phyloP scores from a whole-genome alignment of 1,284 basidiomycete species.

The Rhodotorula sp. region DNA sequence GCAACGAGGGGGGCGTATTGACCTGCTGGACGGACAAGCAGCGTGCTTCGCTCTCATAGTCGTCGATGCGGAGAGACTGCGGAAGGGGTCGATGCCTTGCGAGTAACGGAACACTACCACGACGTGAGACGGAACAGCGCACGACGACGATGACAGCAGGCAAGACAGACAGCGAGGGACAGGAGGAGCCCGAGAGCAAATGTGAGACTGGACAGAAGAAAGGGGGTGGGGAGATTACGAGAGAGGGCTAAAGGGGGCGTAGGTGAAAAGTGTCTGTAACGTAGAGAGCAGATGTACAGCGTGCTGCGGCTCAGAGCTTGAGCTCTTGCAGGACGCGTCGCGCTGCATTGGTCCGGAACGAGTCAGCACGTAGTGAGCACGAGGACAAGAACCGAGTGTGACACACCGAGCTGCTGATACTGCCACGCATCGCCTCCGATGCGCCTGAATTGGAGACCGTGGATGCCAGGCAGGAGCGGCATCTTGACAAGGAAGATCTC shows the following conservation, averaged over 20 bases:
- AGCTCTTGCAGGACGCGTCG: slow-evolving; percentile 32
- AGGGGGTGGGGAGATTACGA: background rate
- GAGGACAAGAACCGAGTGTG: background rate
- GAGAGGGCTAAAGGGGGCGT: background rate
- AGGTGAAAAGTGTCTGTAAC: background rate
- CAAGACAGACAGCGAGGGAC: background rate
- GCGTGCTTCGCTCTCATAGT: too few species aligned
- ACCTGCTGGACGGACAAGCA: too few species aligned
- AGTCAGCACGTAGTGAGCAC: background rate
- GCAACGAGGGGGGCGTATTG: background rate
- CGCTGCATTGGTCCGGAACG: background rate
- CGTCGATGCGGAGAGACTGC: too few species aligned
- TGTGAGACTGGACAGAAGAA: background rate
- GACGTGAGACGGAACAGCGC: background rate
- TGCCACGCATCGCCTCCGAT: slow-evolving; percentile 51
- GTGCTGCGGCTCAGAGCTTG: slow-evolving; percentile 12
- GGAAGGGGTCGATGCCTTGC: too few species aligned
- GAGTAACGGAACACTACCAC: background rate
- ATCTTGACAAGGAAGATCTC: slow-evolving; percentile 95
- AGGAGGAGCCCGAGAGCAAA: background rate
- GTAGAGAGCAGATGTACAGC: background rate
- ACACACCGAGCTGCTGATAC: slow-evolving; percentile 87
- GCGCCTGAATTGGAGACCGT: slow-evolving; percentile 93
- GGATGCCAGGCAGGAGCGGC: slow-evolving; percentile 80
- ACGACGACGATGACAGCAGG: background rate